Evolutionary conservation across 2,329 filamentous ascomycete genomes (phyloP), one percentile per base, ranked within the genome.

Genomic region (Fusarium proliferatum): DNA sequence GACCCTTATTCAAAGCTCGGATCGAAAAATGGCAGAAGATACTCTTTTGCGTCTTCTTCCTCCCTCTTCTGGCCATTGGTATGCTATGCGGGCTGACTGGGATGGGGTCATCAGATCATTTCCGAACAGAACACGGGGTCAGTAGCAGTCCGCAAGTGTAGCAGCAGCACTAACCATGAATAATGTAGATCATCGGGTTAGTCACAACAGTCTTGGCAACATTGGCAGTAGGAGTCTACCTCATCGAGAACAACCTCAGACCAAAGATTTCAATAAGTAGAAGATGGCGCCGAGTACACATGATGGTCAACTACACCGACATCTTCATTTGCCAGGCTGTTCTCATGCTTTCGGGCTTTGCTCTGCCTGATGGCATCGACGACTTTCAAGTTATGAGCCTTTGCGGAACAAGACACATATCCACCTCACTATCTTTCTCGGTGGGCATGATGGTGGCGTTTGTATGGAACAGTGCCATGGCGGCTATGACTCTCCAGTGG

Each of bases 381-480:
- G 51, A 55, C 12, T 55, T 55, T 10, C 51, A 55, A 2, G 7
- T 55, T 1, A 55, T 55, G 51, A 55, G 51, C 5, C 51, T 55
- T 13, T 55, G 51, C 13, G 51, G 34, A 3, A 55, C 51, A 12
- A 55, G 51, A 5, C 9, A 26, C 2, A 55, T 55, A 28, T 55
- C 51, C 23, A 55, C 51, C 0, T 55, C 51, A 0, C 7, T 55
- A 0, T 28, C 51, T 0, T 55, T 55, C 51, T 55, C 51, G 3
- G 13, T 55, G 2, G 51, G 51, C 5, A 55, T 55, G 51, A 55
- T 55, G 51, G 51, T 55, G 5, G 51, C 51, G 7, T 55, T 55
- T 2, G 21, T 55, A 9, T 55, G 51, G 34, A 55, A 55, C 5
- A 55, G 51, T n/a, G 51, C 51, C 3, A 55, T 55, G 51, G 51